phyloP scores from a whole-genome alignment of 2,329 filamentous ascomycete species.

The Lasiodiplodia gonubiensis region DNA sequence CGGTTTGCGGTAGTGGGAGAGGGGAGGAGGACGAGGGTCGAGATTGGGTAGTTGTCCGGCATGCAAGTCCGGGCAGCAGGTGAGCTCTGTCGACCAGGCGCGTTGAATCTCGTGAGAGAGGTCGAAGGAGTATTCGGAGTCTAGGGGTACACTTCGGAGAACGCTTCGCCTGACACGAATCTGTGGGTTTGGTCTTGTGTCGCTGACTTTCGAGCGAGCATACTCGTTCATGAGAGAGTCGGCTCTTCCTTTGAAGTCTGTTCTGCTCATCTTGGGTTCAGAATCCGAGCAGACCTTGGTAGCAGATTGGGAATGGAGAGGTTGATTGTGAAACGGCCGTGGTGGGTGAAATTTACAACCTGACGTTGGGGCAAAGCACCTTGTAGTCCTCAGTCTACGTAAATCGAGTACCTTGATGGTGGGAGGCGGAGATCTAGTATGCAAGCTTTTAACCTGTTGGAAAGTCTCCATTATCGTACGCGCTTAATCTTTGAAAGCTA shows the following conservation, averaged over 20 bases:
- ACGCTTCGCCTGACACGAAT: not conserved
- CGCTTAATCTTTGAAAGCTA: not conserved
- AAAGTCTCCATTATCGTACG: not conserved
- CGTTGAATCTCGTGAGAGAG: slow-evolving; percentile 14
- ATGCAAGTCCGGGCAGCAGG: slow-evolving; percentile 8
- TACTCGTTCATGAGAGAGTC: not conserved
- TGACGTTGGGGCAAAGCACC: slow-evolving; percentile 9
- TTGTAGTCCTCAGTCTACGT: slow-evolving; percentile 18
- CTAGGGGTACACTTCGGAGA: slow-evolving; percentile 9
- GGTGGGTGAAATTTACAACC: not conserved
- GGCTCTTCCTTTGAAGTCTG: not conserved
- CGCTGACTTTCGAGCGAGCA: not conserved
- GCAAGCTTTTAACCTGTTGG: not conserved
- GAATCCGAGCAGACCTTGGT: not conserved
- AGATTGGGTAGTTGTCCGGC: not conserved
- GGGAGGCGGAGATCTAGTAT: not conserved
- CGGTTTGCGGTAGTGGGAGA: not conserved
- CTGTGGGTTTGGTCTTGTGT: not conserved
- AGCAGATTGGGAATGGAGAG: not conserved
- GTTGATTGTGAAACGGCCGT: too few species aligned
- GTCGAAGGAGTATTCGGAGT: slow-evolving; percentile 23
- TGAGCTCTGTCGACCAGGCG: slow-evolving; percentile 21
- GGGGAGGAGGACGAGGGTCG: not conserved
- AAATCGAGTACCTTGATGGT: slow-evolving; percentile 28
- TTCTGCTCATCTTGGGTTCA: not conserved